Evolutionary conservation across 352 stramenopile genomes (phyloP).

Genomic region (Phytophthora colocasiae): DNA sequence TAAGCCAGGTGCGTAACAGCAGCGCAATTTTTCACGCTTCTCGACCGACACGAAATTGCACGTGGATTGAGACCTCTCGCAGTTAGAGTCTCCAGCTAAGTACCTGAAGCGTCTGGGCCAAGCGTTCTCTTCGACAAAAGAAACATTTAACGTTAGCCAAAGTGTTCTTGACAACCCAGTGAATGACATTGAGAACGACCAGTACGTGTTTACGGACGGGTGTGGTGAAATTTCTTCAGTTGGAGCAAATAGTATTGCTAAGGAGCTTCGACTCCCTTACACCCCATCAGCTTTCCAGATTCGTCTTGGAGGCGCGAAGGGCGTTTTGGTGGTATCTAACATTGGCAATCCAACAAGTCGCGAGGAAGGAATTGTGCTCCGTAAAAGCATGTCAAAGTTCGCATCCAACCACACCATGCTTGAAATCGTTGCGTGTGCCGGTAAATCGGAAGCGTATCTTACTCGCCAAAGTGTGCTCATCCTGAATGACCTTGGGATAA

Average conservation of each 20-base stretch:
- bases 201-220: slow-evolving; percentile 74
- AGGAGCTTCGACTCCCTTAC: slow-evolving; percentile 41
- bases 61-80: slow-evolving; percentile 68
- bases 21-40: slow-evolving; percentile 72
- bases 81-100: slow-evolving; percentile 64
- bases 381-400: slow-evolving; percentile 84
- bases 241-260: slow-evolving; percentile 49
- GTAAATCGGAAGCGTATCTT: slow-evolving; percentile 68
- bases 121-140: slow-evolving; percentile 74
- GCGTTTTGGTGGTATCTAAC: slow-evolving; percentile 76
- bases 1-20: slow-evolving; percentile 80
- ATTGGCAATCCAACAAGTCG: slow-evolving; percentile 13
- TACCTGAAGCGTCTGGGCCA: slow-evolving; percentile 83
- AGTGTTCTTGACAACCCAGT: slow-evolving; percentile 51
- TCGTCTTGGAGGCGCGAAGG: slow-evolving; percentile 75
- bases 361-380: slow-evolving; percentile 46
- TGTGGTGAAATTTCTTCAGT: slow-evolving; percentile 65
- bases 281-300: slow-evolving; percentile 81
- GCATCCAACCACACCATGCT: slow-evolving; percentile 62
- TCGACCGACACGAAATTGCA: slow-evolving; percentile 57
- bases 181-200: slow-evolving; percentile 52
- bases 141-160: slow-evolving; percentile 54
- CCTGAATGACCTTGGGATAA: slow-evolving; percentile 67
- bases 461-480: slow-evolving; percentile 83
- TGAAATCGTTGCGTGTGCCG: slow-evolving; percentile 67